Conservation (phyloP, 73 alveolate species). For the Symbiodinium pilosum region DNA sequence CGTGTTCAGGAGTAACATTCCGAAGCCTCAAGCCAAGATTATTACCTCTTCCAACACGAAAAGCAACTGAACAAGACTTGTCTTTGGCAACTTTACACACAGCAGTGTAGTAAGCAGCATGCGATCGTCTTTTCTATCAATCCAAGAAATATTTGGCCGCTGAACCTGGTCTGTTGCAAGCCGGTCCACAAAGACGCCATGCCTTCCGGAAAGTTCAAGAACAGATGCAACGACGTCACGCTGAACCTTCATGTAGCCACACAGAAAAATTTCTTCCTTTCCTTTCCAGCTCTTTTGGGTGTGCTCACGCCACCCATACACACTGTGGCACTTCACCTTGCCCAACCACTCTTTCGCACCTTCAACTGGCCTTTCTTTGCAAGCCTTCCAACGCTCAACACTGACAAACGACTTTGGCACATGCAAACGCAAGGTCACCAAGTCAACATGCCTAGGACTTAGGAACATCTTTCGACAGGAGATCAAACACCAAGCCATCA, state of each 20-base stretch:
- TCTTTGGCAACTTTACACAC: background rate
- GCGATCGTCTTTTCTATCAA: background rate
- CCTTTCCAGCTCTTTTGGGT: background rate
- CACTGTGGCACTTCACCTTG: background rate
- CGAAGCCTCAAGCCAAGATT: background rate
- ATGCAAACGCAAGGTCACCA: background rate
- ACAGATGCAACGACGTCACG: background rate
- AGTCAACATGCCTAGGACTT: background rate
- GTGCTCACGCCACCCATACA: background rate
- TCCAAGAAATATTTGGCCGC: background rate
- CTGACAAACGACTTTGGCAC: background rate
- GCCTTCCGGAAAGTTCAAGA: background rate
- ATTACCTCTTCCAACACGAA: background rate
- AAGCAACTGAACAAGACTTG: background rate
- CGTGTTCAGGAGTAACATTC: background rate
- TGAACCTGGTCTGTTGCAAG: background rate
- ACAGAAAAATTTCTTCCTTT: background rate
- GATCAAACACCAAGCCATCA: background rate
- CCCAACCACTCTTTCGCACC: background rate
- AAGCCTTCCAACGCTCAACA: background rate
- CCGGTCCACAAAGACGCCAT: background rate
- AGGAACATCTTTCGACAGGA: background rate
- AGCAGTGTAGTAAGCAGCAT: background rate
- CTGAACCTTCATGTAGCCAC: background rate
- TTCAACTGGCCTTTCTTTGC: background rate